phyloP scores from a whole-genome alignment of 352 stramenopile genomes.

The Pythium grandisporangium region DNA sequence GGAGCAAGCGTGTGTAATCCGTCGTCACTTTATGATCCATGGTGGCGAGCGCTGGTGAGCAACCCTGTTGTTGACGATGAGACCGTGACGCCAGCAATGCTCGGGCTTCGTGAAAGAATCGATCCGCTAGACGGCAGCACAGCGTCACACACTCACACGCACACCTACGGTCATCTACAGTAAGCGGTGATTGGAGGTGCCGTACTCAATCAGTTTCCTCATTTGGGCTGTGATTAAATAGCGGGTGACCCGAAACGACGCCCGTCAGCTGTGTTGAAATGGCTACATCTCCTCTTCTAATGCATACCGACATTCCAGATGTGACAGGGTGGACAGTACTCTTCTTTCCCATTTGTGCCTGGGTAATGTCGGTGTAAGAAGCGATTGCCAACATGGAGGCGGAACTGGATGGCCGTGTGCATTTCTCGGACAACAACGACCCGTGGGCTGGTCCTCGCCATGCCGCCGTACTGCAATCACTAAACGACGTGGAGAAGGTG shows the following conservation, averaged over 20 bases:
- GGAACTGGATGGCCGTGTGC: conserved; percentile 63
- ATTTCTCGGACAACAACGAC: conserved; percentile 64
- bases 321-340: not conserved
- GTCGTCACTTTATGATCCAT: conserved; percentile 86
- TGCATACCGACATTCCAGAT: not conserved
- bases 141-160: too few species aligned
- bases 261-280: not conserved
- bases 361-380: too few species aligned
- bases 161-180: too few species aligned
- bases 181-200: too few species aligned
- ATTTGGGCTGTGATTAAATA: not conserved
- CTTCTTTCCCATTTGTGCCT: too few species aligned
- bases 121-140: too few species aligned
- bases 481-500: conserved; percentile 72
- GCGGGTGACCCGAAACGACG: not conserved
- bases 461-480: conserved; percentile 64
- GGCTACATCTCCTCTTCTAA: conserved; percentile 7
- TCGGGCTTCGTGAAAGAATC: too few species aligned
- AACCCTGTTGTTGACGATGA: too few species aligned
- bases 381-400: too few species aligned
- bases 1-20: conserved; percentile 73
- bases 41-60: too few species aligned
- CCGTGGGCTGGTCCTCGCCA: conserved; percentile 65
- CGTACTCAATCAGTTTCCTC: too few species aligned
- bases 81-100: too few species aligned